These are phyloP conservation scores for Cinchona pubescens DNA, from an alignment of 257 asterid species.

Conservation along the genomic window DNA sequence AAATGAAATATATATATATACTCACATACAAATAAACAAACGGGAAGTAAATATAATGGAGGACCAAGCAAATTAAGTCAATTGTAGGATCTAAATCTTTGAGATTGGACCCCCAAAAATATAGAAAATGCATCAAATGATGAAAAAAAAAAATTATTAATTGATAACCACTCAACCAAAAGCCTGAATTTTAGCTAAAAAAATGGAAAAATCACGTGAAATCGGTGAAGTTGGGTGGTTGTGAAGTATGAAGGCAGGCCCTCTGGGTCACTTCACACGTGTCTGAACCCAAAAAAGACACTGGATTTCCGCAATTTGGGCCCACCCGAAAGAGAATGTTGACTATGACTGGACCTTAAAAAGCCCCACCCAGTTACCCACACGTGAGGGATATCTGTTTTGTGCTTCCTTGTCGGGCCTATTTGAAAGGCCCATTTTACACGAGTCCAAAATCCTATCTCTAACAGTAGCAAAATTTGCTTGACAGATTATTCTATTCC, in stretches of 20 bases:
- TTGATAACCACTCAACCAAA: slow-evolving; percentile 10
- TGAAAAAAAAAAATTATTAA: neutral
- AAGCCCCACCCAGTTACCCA: slow-evolving; percentile 50
- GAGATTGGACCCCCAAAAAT: neutral
- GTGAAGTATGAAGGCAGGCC: slow-evolving; percentile 5
- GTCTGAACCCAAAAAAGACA: slow-evolving; percentile 31
- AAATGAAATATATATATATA: neutral
- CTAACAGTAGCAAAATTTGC: neutral
- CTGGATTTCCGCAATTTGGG: slow-evolving; percentile 23
- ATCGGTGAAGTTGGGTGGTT: slow-evolving; percentile 18
- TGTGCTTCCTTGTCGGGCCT: slow-evolving; percentile 46
- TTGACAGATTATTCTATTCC: slow-evolving; percentile 10
- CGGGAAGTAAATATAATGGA: too few relatives aligned
- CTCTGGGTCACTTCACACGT: slow-evolving; percentile 34
- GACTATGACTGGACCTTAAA: slow-evolving; percentile 34
- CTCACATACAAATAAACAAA: too few relatives aligned
- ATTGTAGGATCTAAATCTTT: slow-evolving; percentile 10
- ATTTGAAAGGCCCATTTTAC: slow-evolving; percentile 17
- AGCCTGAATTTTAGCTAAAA: slow-evolving; percentile 19
- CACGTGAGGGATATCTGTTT: slow-evolving; percentile 40
- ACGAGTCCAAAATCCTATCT: slow-evolving; percentile 16
- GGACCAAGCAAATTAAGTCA: neutral
- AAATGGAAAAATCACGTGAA: slow-evolving; percentile 36
- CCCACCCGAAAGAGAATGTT: slow-evolving; percentile 26
- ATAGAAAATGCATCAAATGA: neutral